phyloP scores from a whole-genome alignment of 1,284 basidiomycete species.

The Leccinum subrobustum region DNA sequence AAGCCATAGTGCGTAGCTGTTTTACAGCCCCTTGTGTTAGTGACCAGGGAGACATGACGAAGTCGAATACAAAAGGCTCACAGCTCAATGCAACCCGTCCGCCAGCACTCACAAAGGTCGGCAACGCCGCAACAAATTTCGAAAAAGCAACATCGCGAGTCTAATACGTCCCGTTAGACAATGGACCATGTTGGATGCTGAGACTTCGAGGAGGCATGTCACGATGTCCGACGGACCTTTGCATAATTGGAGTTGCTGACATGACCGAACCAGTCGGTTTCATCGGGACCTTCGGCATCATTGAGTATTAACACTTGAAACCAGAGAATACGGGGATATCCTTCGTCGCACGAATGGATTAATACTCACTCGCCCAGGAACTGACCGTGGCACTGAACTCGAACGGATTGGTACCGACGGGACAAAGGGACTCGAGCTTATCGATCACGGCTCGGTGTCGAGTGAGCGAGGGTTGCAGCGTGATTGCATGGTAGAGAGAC shows the following conservation, averaged over 20 bases:
- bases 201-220: not conserved
- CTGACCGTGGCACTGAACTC: conserved; percentile 40
- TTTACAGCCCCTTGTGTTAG: not conserved
- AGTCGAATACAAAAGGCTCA: conserved; percentile 17
- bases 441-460: conserved; percentile 41
- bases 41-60: not conserved
- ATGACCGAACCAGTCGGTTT: conserved; percentile 67
- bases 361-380: conserved; percentile 56
- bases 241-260: conserved; percentile 74
- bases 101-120: conserved; percentile 61
- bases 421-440: conserved; percentile 45
- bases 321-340: not conserved
- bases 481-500: conserved; percentile 9
- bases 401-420: conserved; percentile 57
- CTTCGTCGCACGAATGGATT: not conserved
- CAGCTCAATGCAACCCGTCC: conserved; percentile 71
- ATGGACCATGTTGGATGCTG: not conserved
- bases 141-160: conserved; percentile 43
- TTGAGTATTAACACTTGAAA: conserved; percentile 1
- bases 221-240: conserved; percentile 41
- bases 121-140: conserved; percentile 48
- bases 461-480: conserved; percentile 38
- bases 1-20: conserved; percentile 71
- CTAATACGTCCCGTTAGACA: conserved; percentile 22
- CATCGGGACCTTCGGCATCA: conserved; percentile 51